Evolutionary conservation across 2,329 filamentous ascomycete species (phyloP).

Genomic region (Colletotrichum graminicola): DNA sequence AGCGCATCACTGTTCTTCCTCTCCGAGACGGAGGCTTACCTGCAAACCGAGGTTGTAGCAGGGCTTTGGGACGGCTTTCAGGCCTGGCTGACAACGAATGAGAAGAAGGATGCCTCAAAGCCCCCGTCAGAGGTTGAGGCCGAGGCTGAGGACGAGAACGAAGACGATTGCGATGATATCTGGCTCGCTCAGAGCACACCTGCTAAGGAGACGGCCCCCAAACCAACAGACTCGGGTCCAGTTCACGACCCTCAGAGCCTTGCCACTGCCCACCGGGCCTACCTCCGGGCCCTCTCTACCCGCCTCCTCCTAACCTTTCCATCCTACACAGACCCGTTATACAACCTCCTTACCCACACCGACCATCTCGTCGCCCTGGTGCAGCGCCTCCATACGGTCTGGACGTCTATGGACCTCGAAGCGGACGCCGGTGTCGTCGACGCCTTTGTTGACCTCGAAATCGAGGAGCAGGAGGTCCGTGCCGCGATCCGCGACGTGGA

Average conservation of each 20-base stretch:
- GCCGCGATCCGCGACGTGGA: constrained; percentile 74
- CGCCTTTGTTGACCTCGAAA: constrained; percentile 76
- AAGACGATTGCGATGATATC: constrained; percentile 54
- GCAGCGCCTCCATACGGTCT: constrained; percentile 80
- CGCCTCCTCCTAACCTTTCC: constrained; percentile 75
- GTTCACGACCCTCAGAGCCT: constrained; percentile 86
- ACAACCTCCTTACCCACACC: constrained; percentile 77
- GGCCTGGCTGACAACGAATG: constrained; percentile 73
- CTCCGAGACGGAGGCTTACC: constrained; percentile 86
- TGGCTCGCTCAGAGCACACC: constrained; percentile 52
- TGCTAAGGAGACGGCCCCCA: constrained; percentile 36
- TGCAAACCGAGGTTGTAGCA: constrained; percentile 89
- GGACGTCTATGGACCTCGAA: constrained; percentile 83
- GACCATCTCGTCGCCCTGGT: constrained; percentile 86
- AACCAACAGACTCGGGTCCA: constrained; percentile 49
- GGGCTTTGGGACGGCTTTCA: constrained; percentile 85
- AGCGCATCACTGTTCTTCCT: constrained; percentile 91
- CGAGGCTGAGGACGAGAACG: constrained; percentile 31
- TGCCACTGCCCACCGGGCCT: constrained; percentile 81
- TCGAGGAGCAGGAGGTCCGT: constrained; percentile 78
- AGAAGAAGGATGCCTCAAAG: constrained; percentile 42
- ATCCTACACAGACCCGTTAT: constrained; percentile 73
- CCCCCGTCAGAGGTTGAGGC: constrained; percentile 19
- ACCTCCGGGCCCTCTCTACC: constrained; percentile 76
- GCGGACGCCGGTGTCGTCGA: constrained; percentile 85